Conservation (phyloP, 805 yeast genomes). For the Cyberlindnera samutprakarnensis region DNA sequence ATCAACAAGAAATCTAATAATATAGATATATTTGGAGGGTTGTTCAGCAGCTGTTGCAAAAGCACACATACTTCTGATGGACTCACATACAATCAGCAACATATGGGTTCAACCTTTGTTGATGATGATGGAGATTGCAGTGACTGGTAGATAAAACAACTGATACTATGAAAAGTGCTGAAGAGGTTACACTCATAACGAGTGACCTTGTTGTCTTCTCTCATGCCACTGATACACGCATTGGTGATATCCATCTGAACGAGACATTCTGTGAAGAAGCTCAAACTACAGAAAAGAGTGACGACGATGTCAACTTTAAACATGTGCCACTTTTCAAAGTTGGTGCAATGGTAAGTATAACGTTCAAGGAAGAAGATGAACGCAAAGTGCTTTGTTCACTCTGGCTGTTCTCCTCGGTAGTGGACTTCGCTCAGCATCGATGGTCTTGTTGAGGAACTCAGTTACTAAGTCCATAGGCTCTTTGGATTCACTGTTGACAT, state of each 20-base stretch:
- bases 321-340: slow-evolving; percentile 4
- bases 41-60: slow-evolving; percentile 2
- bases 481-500: too few species aligned
- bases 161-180: slow-evolving; percentile 38
- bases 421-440: not conserved
- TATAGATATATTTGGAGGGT: slow-evolving; percentile 24
- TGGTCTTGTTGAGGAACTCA: not conserved
- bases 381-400: not conserved
- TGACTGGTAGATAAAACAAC: slow-evolving; percentile 7
- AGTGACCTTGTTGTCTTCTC: slow-evolving; percentile 42
- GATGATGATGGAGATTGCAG: slow-evolving; percentile 17
- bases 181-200: slow-evolving; percentile 59
- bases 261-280: slow-evolving; percentile 37
- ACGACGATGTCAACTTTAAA: slow-evolving; percentile 9
- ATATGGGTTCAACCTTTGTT: slow-evolving; percentile 1
- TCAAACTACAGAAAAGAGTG: slow-evolving; percentile 22
- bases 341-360: slow-evolving; percentile 8
- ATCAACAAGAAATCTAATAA: slow-evolving; percentile 56
- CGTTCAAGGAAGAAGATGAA: slow-evolving; percentile 3
- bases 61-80: not conserved
- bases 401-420: not conserved
- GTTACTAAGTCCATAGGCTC: not conserved
- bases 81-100: slow-evolving; percentile 2
- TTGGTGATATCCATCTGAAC: slow-evolving; percentile 53
- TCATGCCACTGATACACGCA: slow-evolving; percentile 64